These are phyloP conservation scores for Neocucurbitaria cava DNA, from an alignment of 2,329 filamentous ascomycete species.

Conservation along the genomic window DNA sequence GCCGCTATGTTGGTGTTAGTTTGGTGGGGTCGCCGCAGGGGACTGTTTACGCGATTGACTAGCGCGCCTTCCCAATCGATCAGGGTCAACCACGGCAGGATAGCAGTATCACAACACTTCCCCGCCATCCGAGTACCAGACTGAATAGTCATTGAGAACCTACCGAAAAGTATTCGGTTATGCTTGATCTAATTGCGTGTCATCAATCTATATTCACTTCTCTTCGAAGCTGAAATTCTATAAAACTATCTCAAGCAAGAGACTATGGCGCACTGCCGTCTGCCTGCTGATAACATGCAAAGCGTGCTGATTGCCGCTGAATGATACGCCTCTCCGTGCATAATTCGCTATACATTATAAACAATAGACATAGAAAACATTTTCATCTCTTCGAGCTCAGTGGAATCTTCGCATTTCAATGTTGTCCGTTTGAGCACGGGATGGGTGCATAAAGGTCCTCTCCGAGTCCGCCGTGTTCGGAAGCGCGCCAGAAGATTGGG, in stretches of 20 bases:
- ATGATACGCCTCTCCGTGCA: slow-evolving; percentile 1
- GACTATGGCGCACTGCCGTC: slow-evolving; percentile 14
- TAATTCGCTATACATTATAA: not conserved
- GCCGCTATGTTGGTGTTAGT: slow-evolving; percentile 24
- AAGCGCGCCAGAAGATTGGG: slow-evolving; percentile 35
- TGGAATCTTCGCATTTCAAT: slow-evolving; percentile 43
- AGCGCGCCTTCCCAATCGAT: slow-evolving; percentile 15
- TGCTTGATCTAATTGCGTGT: not conserved
- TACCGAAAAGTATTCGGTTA: not conserved
- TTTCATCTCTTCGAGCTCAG: slow-evolving; percentile 5
- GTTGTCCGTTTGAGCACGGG: slow-evolving; percentile 38
- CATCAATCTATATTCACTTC: not conserved
- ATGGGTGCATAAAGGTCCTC: slow-evolving; percentile 28
- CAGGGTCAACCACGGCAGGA: not conserved
- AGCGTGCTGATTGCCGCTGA: not conserved
- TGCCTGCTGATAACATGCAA: slow-evolving; percentile 4
- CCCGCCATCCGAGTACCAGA: not conserved
- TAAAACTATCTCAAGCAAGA: not conserved
- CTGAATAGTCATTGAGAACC: not conserved
- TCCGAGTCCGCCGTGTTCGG: slow-evolving; percentile 28
- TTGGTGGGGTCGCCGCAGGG: slow-evolving; percentile 30
- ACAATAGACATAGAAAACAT: not conserved
- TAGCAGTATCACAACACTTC: not conserved
- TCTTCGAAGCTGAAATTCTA: not conserved
- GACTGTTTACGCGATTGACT: slow-evolving; percentile 21